Evolutionary conservation across 148 eudicot genomes (phyloP), one percentile per base, ranked within the genome.

Genomic region (Chenopodium suecicum): DNA sequence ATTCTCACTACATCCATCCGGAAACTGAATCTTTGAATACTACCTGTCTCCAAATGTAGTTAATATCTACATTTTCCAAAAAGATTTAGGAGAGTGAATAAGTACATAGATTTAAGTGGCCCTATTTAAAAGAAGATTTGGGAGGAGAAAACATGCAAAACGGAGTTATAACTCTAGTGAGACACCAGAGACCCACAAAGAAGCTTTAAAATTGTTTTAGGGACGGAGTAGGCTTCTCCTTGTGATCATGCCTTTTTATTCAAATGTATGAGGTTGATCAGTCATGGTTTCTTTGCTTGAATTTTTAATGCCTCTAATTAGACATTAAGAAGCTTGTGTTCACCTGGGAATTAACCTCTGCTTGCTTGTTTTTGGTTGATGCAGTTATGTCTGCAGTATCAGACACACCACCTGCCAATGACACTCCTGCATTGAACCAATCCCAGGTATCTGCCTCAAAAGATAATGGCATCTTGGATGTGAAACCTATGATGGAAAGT

Each of bases 341-440:
- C 9, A 20, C 60, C 6, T 23, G 76, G 76, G 20, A 48, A 73
- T 47, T 80, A 72, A 72, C 80, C n/a, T 54, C 12, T 12, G 11
- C 70, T 71, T 29, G 29, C 78, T 76, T 63, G 62, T 74, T 62
- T 79, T 66, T 68, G 50, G n/a, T 56, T 48, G 62, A 66, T 73
- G 70, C 76, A 85, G 82, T 54, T 46, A 31, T 81, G 58, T 85
- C 87, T 44, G 56, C 78, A 46, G 37, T 78, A 76, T 84, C 86
- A 20, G 86, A 83, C 63, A 71, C 75, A 41, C 69, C 50, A 56
- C 79, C 79, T 29, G 73, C 78, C 11, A 27, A 32, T 52, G 77
- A 72, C 56, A 50, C 46, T 32, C 50, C 32, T 54, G 68, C 77
- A 73, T 63, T 72, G 6, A 78, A 47, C 66, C 56, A 73, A 27